Base-by-base conservation (phyloP, 495 filamentous ascomycete genomes). In the Thermothielavioides terrestris region DNA sequence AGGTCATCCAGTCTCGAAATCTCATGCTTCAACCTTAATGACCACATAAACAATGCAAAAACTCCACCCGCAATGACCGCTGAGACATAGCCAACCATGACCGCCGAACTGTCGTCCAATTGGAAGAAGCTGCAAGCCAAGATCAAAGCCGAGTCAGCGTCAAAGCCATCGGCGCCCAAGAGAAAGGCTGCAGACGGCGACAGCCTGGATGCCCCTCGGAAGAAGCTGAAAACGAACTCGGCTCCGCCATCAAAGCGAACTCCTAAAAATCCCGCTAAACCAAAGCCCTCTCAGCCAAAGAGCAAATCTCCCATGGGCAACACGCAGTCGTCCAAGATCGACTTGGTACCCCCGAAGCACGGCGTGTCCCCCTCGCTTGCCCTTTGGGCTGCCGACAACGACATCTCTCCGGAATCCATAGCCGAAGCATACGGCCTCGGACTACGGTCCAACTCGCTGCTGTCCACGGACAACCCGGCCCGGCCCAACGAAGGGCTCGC, bases 111-210 rank as follows among this genome's bases (percentile, higher is more conserved):
- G 27, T 79, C 76, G 1, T 73, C 74, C 50, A 89, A 89, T 68
- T 88, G 84, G 83, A 84, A 85, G 60, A 86, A 81, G 65, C 73
- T 88, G 49, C 82, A 86, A 72, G 77, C 69, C 51, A 76, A 74
- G 30, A 67, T 86, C 45, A 78, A 81, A 55, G 69, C 77, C 43
- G 72, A 80, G 27, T 65, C 69, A 6, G 69, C 73, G 32, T 28
- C 44, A 4, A 54, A 63, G 3, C 59, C 59, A 8, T 42, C 60
- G 37, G 38, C 37, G 7, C 37, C 44, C 31, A 68, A 58, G 17
- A 39, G 49, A 49, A 53, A 64, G 49, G 23, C 48, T 17, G 30
- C 35, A 34, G 44, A 42, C 40, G 18, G n/a, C 14, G 4, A 51
- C 56, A 17, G 67, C 60, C 11, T 59, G 63, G 39, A 62, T 1